Evolutionary conservation across 495 filamentous ascomycete genomes (phyloP).

Genomic region (Astrocystis sublimbata): DNA sequence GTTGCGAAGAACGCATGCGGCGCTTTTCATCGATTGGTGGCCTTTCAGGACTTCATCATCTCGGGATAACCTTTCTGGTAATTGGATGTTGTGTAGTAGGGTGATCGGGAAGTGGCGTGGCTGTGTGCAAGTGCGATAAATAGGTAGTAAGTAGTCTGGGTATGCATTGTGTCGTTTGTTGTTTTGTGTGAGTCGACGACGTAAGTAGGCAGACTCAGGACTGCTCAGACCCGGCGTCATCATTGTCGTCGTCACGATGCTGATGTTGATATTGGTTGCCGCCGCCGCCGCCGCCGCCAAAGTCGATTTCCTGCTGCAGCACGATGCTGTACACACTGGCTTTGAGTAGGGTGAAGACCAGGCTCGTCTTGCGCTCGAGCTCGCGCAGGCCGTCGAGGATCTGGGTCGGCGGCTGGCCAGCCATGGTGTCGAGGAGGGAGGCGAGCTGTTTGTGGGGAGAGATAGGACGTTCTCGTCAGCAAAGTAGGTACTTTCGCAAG

Average conservation of each 20-base stretch:
- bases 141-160: not conserved
- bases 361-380: slow-evolving; percentile 88
- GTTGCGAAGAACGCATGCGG: too few relatives aligned
- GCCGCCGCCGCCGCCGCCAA: slow-evolving; percentile 54
- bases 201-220: not conserved
- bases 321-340: slow-evolving; percentile 98
- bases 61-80: too few relatives aligned
- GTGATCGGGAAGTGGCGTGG: too few relatives aligned
- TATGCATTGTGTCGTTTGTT: too few relatives aligned
- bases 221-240: slow-evolving; percentile 1
- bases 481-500: too few relatives aligned
- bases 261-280: too few relatives aligned
- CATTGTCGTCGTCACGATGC: slow-evolving; percentile 13
- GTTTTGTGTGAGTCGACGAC: too few relatives aligned
- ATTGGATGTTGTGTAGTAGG: too few relatives aligned
- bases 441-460: slow-evolving; percentile 53
- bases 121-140: too few relatives aligned
- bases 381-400: slow-evolving; percentile 82
- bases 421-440: slow-evolving; percentile 59
- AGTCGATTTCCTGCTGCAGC: slow-evolving; percentile 88
- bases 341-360: slow-evolving; percentile 94
- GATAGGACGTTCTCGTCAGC: not conserved
- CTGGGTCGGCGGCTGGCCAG: slow-evolving; percentile 63
- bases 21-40: too few relatives aligned
- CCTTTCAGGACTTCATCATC: too few relatives aligned